A percentile compares a stretch with the other conserved stretches of the same genome.
These are phyloP conservation scores for Nakazawaea sp. DNA, from an alignment of 805 yeast genomes.

Conservation along the genomic window DNA sequence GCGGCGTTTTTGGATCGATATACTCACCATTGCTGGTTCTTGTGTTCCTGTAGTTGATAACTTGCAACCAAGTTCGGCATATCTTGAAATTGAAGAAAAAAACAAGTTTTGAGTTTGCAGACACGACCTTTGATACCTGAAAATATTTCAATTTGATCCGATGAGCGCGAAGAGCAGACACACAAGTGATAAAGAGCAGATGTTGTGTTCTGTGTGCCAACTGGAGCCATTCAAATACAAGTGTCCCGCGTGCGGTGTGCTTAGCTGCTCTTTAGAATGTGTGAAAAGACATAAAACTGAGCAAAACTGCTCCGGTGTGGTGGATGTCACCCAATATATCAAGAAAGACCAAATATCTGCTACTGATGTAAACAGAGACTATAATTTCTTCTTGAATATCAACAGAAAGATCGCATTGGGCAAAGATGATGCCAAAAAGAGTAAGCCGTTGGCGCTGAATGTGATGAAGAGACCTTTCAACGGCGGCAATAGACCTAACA, in stretches of 20 bases:
- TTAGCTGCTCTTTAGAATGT: conserved; percentile 68
- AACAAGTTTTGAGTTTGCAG: background rate
- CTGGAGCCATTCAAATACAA: conserved; percentile 47
- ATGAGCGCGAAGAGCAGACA: no score
- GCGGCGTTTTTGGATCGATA: no score
- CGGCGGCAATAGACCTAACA: conserved; percentile 17
- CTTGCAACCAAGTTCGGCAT: no score
- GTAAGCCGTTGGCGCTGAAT: conserved; percentile 7
- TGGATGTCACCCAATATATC: conserved; percentile 56
- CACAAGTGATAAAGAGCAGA: no score
- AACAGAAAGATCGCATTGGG: conserved; percentile 56
- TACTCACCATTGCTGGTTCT: no score
- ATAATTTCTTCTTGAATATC: conserved; percentile 59
- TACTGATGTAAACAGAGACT: conserved; percentile 69
- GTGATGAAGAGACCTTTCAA: conserved; percentile 7
- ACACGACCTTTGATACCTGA: background rate
- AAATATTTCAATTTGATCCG: no score
- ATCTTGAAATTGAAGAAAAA: background rate
- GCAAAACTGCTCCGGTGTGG: conserved; percentile 57
- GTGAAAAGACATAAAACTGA: conserved; percentile 62
- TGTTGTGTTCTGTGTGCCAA: conserved; percentile 39
- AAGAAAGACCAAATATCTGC: conserved; percentile 37
- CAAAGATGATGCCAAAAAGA: conserved; percentile 37
- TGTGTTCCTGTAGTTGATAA: no score
- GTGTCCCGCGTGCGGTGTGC: conserved; percentile 70